Conservation (phyloP, 371 early-diverging fungal genomes). For the Blyttiomyces sp. region DNA sequence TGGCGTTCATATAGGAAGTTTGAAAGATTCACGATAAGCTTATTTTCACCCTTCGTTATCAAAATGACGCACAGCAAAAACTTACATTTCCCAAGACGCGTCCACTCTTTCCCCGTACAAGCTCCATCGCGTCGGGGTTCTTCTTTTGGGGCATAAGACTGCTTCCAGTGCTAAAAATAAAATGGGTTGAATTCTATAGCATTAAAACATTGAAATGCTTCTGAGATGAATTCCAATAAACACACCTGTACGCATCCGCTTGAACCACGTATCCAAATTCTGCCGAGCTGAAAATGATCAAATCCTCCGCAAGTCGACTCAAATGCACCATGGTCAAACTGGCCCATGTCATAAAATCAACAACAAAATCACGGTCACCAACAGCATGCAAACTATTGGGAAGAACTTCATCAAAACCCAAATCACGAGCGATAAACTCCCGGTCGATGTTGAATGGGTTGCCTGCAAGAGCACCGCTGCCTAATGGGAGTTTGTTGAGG, state of each 20-base stretch:
- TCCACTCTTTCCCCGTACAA: slow-evolving; percentile 94
- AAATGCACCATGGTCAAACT: slow-evolving; percentile 87
- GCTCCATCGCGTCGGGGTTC: slow-evolving; percentile 94
- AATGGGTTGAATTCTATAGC: neutral
- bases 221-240: neutral
- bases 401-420: slow-evolving; percentile 80
- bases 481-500: slow-evolving; percentile 82
- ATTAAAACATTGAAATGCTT: neutral
- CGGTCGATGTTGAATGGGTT: slow-evolving; percentile 95
- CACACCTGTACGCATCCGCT: slow-evolving; percentile 85
- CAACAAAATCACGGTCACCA: slow-evolving; percentile 92
- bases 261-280: slow-evolving; percentile 92
- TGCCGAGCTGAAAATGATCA: slow-evolving; percentile 85
- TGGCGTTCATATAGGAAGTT: slow-evolving; percentile 17
- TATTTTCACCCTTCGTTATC: neutral
- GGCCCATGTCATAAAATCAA: slow-evolving; percentile 91
- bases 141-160: slow-evolving; percentile 98
- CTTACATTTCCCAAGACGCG: slow-evolving; percentile 88
- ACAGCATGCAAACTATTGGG: slow-evolving; percentile 89
- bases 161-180: slow-evolving; percentile 77
- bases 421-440: slow-evolving; percentile 75
- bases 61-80: neutral
- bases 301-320: slow-evolving; percentile 89
- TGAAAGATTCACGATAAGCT: neutral
- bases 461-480: slow-evolving; percentile 95